Evolutionary conservation across 805 yeast species (phyloP).

Genomic region (Sugiyamaella boreocaroliniensis): DNA sequence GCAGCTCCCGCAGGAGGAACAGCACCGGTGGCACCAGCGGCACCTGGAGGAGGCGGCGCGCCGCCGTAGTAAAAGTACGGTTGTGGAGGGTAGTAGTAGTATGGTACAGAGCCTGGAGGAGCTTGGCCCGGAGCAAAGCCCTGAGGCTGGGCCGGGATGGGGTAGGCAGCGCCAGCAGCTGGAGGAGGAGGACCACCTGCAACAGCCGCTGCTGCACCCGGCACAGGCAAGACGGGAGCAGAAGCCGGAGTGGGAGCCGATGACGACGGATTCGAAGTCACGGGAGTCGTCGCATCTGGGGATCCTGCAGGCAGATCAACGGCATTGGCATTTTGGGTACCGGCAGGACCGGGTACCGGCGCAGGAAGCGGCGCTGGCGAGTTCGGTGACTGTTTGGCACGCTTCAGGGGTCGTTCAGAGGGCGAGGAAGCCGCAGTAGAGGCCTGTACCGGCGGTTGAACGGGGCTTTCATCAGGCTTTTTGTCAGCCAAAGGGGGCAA

Average conservation of each 20-base stretch:
- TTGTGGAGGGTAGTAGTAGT: not conserved
- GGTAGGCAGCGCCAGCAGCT: not conserved
- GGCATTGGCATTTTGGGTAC: too few relatives aligned
- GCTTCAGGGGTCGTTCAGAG: too few relatives aligned
- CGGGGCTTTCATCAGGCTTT: too few relatives aligned
- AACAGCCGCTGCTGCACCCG: not conserved
- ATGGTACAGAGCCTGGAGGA: not conserved
- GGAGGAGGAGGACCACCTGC: not conserved
- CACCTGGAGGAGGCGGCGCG: conserved; percentile 2
- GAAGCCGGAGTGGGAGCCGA: too few relatives aligned
- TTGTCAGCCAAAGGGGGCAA: too few relatives aligned
- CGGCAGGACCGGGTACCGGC: not conserved
- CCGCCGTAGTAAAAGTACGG: not conserved
- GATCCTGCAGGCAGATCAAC: too few relatives aligned
- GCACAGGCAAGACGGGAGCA: not conserved
- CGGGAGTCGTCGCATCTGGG: too few relatives aligned
- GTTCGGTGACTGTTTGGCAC: not conserved
- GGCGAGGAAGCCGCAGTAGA: too few relatives aligned
- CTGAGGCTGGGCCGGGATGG: not conserved
- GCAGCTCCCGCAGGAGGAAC: not conserved
- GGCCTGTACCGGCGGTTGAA: too few relatives aligned
- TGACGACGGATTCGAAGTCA: too few relatives aligned
- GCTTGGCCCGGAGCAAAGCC: not conserved
- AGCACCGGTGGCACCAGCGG: conserved; percentile 1
- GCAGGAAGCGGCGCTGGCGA: not conserved